Percentiles rank a stretch among this genome's conserved stretches.
Conservation (phyloP, 2,329 filamentous ascomycete species). For the Chaetomiaceae sp. region DNA sequence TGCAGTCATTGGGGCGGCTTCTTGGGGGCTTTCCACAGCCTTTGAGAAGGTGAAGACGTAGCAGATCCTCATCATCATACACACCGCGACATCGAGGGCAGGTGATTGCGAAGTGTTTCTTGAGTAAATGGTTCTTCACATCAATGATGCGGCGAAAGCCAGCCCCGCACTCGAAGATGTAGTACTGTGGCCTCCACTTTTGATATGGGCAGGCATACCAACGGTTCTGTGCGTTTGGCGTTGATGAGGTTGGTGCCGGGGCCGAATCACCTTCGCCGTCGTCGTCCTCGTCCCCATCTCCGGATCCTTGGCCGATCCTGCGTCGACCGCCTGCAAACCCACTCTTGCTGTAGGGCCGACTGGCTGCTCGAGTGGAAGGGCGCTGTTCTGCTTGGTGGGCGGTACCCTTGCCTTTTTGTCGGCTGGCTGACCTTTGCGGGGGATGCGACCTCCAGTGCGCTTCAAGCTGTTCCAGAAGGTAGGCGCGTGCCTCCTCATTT, state of each 20-base stretch:
- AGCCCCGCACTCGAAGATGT: background rate
- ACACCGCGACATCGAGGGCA: background rate
- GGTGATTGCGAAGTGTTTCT: background rate
- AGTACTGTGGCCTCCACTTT: background rate
- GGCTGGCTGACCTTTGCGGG: background rate
- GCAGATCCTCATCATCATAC: background rate
- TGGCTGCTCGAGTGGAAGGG: background rate
- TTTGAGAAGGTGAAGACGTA: background rate
- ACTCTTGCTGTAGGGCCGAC: background rate
- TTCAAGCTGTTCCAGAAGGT: background rate
- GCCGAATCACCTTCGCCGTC: background rate
- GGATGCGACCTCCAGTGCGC: background rate
- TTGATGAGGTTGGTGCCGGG: background rate
- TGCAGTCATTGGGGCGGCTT: background rate
- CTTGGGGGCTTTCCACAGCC: background rate
- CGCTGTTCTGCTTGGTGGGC: background rate
- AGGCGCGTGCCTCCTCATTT: background rate
- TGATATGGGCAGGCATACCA: background rate
- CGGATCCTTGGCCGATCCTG: background rate
- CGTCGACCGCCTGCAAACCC: background rate
- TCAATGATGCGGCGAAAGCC: background rate
- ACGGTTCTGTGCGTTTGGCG: background rate
- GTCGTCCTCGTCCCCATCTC: background rate
- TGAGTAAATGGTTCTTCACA: background rate
- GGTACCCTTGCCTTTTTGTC: background rate